phyloP scores from a whole-genome alignment of 2,329 filamentous ascomycete species.

The Colletotrichum endophyticum region DNA sequence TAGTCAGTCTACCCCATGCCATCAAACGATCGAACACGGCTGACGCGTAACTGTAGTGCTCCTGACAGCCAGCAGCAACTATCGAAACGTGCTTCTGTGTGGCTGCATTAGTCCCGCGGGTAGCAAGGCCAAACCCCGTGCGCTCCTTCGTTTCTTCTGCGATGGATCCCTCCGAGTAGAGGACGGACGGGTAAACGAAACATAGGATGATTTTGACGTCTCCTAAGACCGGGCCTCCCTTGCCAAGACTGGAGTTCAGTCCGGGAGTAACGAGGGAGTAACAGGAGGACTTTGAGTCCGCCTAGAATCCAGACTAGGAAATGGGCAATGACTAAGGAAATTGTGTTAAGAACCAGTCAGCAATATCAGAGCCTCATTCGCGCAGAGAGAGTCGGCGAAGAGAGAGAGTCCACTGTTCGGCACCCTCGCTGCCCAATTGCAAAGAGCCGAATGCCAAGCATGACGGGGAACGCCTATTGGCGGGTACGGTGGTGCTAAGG shows the following conservation, averaged over 20 bases:
- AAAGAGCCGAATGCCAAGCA: neutral
- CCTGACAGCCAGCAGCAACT: slow-evolving; percentile 1
- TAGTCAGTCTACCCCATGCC: neutral
- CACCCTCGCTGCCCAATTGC: neutral
- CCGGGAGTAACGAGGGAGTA: neutral
- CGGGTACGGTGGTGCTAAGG: neutral
- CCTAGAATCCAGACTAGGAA: neutral
- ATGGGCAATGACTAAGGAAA: neutral
- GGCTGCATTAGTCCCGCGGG: slow-evolving; percentile 3
- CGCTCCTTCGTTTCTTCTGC: neutral
- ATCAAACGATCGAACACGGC: neutral
- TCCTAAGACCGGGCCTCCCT: neutral
- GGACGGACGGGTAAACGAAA: neutral
- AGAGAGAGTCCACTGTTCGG: neutral
- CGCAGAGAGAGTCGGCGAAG: neutral
- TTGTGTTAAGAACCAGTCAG: neutral
- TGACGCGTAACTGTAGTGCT: neutral
- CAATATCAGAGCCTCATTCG: neutral
- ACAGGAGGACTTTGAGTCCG: neutral
- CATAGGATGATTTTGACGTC: neutral
- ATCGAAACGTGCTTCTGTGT: slow-evolving; percentile 6
- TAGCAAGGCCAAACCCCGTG: neutral
- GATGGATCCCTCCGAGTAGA: neutral
- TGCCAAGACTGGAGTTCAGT: neutral
- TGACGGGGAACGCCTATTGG: neutral